Evolutionary conservation across 208 protist genomes (phyloP).

Genomic region (Naegleria fowleri): DNA sequence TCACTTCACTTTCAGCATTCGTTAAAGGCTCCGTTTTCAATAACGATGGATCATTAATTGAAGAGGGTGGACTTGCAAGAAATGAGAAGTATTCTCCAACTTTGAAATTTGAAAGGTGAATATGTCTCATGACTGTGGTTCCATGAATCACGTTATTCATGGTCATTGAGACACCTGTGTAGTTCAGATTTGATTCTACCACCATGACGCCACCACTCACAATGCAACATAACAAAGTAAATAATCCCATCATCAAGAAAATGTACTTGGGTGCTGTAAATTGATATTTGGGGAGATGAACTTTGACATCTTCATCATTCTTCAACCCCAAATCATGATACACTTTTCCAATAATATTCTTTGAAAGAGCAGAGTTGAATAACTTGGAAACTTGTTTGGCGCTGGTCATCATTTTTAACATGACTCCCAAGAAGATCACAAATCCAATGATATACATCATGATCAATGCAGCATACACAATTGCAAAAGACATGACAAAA

Average conservation of each 20-base stretch:
- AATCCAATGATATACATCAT: background rate
- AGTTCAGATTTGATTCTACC: background rate
- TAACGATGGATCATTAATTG: background rate
- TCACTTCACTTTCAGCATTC: background rate
- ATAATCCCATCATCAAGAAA: background rate
- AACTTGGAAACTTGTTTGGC: background rate
- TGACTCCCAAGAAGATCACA: background rate
- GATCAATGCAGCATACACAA: background rate
- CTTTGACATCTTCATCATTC: background rate
- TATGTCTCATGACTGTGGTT: background rate
- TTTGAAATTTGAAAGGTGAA: background rate
- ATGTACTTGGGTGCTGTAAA: background rate
- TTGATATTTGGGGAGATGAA: background rate
- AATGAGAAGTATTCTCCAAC: background rate
- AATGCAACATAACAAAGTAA: background rate
- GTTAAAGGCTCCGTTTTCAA: background rate
- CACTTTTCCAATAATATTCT: background rate
- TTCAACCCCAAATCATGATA: background rate
- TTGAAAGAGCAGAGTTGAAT: background rate
- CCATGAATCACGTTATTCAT: background rate
- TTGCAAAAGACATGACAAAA: background rate
- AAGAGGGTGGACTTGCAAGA: background rate
- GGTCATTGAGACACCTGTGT: background rate
- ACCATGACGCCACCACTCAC: background rate
- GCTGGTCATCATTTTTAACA: background rate